These are phyloP conservation scores for Lachancea thermotolerans DNA, from an alignment of 805 yeast genomes.

Conservation along the genomic window DNA sequence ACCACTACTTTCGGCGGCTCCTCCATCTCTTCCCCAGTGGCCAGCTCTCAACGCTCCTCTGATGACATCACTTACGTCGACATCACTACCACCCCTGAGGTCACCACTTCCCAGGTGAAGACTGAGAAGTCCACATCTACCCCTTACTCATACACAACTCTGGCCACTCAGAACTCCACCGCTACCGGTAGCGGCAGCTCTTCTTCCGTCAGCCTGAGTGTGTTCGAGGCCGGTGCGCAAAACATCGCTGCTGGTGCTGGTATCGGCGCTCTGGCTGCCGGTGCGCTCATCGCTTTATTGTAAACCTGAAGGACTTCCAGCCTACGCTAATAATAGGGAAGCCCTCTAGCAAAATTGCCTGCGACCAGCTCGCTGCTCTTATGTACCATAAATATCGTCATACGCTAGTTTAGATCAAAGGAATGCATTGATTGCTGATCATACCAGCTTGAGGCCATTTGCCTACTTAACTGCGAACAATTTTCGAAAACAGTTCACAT, in stretches of 20 bases:
- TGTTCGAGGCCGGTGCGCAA: constrained; percentile 11
- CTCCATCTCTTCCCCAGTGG: constrained; percentile 21
- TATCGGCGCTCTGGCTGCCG: constrained; percentile 24
- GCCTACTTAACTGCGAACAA: too few species aligned
- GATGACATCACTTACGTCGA: constrained; percentile 40
- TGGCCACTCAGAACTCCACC: constrained; percentile 14
- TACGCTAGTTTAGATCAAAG: not conserved
- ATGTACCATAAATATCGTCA: constrained; percentile 2
- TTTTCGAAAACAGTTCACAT: too few species aligned
- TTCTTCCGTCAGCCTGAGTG: constrained; percentile 12
- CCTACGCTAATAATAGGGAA: too few species aligned
- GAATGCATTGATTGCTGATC: not conserved
- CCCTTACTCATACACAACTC: constrained; percentile 31
- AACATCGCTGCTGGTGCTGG: constrained; percentile 15
- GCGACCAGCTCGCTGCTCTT: not conserved
- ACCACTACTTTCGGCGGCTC: constrained; percentile 1
- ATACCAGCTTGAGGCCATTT: too few species aligned
- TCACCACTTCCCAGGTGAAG: constrained; percentile 40
- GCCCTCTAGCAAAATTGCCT: not conserved
- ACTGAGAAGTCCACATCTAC: constrained; percentile 37
- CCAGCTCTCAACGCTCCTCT: constrained; percentile 31
- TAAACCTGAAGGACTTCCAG: constrained; percentile 1
- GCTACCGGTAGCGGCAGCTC: constrained; percentile 9
- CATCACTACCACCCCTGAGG: constrained; percentile 44
- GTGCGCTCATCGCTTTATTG: constrained; percentile 18